phyloP scores from a whole-genome alignment of 257 asterid species.

The Salvia splendens region DNA sequence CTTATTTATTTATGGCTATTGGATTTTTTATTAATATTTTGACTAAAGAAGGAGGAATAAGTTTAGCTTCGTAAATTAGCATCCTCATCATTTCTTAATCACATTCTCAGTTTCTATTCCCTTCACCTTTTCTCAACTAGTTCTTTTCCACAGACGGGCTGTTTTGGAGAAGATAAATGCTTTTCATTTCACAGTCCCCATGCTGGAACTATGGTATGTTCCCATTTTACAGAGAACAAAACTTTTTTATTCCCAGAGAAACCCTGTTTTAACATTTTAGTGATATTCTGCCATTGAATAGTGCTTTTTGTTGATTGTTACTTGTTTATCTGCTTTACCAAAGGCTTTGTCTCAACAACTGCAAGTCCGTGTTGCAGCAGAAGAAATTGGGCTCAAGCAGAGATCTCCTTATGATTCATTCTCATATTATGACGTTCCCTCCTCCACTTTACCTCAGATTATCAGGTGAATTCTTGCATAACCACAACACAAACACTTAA shows the following conservation, averaged over 20 bases:
- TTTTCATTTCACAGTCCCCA: slow-evolving; percentile 66
- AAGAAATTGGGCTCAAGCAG: slow-evolving; percentile 76
- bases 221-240: slow-evolving; percentile 3
- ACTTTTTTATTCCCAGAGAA: slow-evolving; percentile 5
- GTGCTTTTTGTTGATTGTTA: slow-evolving; percentile 29
- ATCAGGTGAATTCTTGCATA: slow-evolving; percentile 47
- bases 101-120: slow-evolving; percentile 13
- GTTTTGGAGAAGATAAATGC: slow-evolving; percentile 67
- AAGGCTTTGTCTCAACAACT: slow-evolving; percentile 65
- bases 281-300: slow-evolving; percentile 19
- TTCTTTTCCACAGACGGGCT: slow-evolving; percentile 58
- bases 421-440: slow-evolving; percentile 66
- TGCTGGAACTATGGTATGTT: slow-evolving; percentile 58
- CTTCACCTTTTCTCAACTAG: slow-evolving; percentile 31
- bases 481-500: slow-evolving; percentile 13
- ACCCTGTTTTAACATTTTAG: slow-evolving; percentile 24
- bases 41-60: too few species aligned
- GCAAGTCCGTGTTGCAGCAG: slow-evolving; percentile 77
- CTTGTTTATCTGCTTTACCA: slow-evolving; percentile 32
- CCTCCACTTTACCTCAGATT: slow-evolving; percentile 70
- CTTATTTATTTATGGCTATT: too few species aligned
- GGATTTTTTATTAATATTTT: too few species aligned
- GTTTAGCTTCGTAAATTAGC: not conserved
- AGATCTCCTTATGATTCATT: slow-evolving; percentile 82
- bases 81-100: not conserved